Evolutionary conservation across 352 stramenopile species (phyloP).

Genomic region (Phytophthora lateralis): DNA sequence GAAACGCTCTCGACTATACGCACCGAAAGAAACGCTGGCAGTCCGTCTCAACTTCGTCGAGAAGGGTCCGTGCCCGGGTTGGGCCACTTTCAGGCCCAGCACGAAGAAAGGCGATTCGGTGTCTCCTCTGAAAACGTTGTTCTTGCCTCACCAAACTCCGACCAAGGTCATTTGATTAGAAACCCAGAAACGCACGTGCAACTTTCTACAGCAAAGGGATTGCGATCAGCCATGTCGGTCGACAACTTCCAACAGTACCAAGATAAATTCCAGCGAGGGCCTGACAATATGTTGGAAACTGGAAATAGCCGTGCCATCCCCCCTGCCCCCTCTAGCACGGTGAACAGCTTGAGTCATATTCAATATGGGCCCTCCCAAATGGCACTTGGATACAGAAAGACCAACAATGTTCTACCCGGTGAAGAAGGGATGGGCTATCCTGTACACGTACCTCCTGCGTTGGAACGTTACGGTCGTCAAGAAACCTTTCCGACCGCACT

Average conservation of each 20-base stretch:
- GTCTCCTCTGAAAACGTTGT: conserved; percentile 13
- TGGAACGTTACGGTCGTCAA: conserved; percentile 54
- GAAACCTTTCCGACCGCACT: conserved; percentile 58
- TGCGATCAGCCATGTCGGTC: conserved; percentile 71
- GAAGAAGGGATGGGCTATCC: conserved; percentile 17
- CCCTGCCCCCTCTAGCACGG: conserved; percentile 16
- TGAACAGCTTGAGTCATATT: conserved; percentile 23
- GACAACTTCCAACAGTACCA: conserved; percentile 79
- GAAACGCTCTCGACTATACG: conserved; percentile 12
- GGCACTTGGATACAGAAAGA: conserved; percentile 20
- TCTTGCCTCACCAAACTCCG: conserved; percentile 10
- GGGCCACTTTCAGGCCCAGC: conserved; percentile 20
- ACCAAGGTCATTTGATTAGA: conserved; percentile 28
- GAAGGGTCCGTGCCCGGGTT: conserved; percentile 45
- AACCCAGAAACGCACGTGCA: conserved; percentile 24
- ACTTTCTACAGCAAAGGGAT: conserved; percentile 25
- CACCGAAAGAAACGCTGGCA: conserved; percentile 24
- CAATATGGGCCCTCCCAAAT: conserved; percentile 29
- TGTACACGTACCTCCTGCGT: conserved; percentile 18
- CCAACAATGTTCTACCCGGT: conserved; percentile 8
- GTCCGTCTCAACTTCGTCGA: conserved; percentile 34
- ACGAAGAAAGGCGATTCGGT: conserved; percentile 20
- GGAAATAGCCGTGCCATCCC: conserved; percentile 15
- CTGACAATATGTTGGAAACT: conserved; percentile 7
- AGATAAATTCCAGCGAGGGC: conserved; percentile 46